These are phyloP conservation scores for Odonthalia washingtoniensis DNA, from an alignment of 31 red algal species.

Conservation along the genomic window DNA sequence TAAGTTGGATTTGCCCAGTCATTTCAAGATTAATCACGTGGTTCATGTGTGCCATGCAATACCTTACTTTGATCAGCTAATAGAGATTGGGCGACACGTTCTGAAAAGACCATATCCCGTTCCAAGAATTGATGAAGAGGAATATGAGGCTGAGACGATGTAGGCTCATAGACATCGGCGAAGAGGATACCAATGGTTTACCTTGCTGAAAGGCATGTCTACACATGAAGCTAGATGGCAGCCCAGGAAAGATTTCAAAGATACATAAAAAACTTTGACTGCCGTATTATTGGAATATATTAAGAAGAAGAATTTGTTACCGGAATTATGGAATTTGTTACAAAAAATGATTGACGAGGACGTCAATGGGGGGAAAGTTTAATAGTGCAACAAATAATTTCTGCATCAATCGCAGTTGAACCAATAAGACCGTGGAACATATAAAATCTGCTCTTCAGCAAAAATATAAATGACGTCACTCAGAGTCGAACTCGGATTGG, in stretches of 20 bases:
- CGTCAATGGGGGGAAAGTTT: not conserved
- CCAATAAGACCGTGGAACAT: too few species aligned
- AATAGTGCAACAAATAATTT: not conserved
- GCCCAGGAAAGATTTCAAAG: not conserved
- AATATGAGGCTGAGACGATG: not conserved
- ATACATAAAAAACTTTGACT: not conserved
- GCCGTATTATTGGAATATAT: not conserved
- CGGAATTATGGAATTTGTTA: too few species aligned
- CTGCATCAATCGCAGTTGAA: too few species aligned
- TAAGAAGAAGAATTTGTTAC: not conserved
- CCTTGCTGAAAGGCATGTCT: not conserved
- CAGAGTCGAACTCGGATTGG: too few species aligned
- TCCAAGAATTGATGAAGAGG: not conserved
- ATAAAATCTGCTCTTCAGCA: too few species aligned
- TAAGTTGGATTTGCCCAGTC: not conserved
- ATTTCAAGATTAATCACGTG: not conserved
- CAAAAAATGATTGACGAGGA: conserved; percentile 10
- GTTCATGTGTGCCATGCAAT: conserved; percentile 20
- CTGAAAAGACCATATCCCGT: not conserved
- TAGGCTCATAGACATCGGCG: not conserved
- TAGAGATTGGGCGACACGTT: not conserved
- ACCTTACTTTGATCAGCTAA: not conserved
- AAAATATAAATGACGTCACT: too few species aligned
- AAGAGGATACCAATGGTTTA: not conserved
- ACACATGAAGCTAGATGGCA: not conserved